Evolutionary conservation across 2,329 filamentous ascomycete genomes (phyloP).

Genomic region (Monosporascus sp.): DNA sequence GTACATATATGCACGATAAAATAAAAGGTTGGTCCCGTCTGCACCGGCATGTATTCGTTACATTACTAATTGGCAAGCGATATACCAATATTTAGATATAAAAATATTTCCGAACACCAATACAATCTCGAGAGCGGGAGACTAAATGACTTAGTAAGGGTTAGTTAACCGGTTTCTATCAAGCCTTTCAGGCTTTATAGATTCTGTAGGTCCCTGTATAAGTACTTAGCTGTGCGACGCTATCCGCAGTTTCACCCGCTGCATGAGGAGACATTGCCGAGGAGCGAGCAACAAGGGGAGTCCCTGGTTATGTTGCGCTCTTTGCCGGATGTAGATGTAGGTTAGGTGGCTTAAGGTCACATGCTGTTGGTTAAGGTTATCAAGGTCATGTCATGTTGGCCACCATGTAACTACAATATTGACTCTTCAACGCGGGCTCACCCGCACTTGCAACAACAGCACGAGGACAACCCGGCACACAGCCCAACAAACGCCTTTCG

Average conservation of each 20-base stretch:
- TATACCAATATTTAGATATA: not conserved
- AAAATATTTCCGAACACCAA: not conserved
- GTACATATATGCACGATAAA: too few species aligned
- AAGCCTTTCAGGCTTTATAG: too few species aligned
- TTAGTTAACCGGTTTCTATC: too few species aligned
- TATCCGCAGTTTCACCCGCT: too few species aligned
- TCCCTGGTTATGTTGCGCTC: not conserved
- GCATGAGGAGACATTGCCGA: too few species aligned
- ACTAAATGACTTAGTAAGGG: not conserved
- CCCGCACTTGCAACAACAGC: not conserved
- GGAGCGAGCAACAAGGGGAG: too few species aligned
- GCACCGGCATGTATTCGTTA: not conserved
- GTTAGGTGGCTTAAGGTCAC: not conserved
- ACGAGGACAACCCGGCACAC: slow-evolving; percentile 1
- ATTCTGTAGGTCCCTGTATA: too few species aligned
- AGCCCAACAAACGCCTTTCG: not conserved
- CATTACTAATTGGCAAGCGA: not conserved
- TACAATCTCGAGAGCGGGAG: not conserved
- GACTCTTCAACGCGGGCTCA: slow-evolving; percentile 1
- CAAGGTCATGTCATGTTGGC: not conserved
- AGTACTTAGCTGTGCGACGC: too few species aligned
- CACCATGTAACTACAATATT: not conserved
- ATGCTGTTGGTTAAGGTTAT: not conserved
- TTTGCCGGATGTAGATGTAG: not conserved
- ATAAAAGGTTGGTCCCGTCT: not conserved